Conservation (phyloP, 805 yeast genomes). For the Candida taoyuanica region DNA sequence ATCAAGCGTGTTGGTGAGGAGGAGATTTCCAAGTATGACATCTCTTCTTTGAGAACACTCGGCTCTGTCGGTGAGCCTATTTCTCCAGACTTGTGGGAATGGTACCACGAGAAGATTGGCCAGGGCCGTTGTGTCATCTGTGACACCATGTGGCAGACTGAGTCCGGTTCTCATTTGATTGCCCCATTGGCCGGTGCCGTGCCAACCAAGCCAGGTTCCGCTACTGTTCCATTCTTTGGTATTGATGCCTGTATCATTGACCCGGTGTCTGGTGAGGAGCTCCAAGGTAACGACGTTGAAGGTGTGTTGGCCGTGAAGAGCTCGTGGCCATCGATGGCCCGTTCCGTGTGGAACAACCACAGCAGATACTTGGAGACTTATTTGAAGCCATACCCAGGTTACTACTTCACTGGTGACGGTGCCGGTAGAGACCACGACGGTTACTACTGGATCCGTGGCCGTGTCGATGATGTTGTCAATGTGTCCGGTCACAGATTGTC, state of each 20-base stretch:
- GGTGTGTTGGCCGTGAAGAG: constrained; percentile 72
- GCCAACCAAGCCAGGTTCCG: constrained; percentile 83
- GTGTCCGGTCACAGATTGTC: constrained; percentile 84
- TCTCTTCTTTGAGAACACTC: constrained; percentile 59
- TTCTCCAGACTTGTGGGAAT: constrained; percentile 83
- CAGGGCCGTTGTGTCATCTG: constrained; percentile 11
- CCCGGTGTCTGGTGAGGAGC: constrained; percentile 68
- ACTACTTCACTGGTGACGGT: constrained; percentile 86
- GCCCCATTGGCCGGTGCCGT: constrained; percentile 74
- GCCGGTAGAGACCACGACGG: constrained; percentile 85
- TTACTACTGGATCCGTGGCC: constrained; percentile 78
- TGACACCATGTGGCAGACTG: constrained; percentile 90
- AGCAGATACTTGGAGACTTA: constrained; percentile 75
- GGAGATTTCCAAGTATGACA: constrained; percentile 55
- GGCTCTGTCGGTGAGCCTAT: constrained; percentile 89
- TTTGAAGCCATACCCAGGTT: constrained; percentile 74
- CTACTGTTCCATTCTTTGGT: constrained; percentile 82
- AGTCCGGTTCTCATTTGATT: constrained; percentile 75
- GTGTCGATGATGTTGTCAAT: constrained; percentile 86
- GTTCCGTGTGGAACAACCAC: constrained; percentile 78
- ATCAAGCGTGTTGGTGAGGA: constrained; percentile 70
- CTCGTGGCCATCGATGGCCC: constrained; percentile 84
- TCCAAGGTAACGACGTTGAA: constrained; percentile 65
- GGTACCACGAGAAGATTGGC: constrained; percentile 75
- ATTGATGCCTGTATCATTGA: constrained; percentile 69